Percentiles rank a stretch among this genome's conserved stretches.
Evolutionary conservation across 1,284 basidiomycete species (phyloP).

Genomic region (Cryptococcus hybrid): DNA sequence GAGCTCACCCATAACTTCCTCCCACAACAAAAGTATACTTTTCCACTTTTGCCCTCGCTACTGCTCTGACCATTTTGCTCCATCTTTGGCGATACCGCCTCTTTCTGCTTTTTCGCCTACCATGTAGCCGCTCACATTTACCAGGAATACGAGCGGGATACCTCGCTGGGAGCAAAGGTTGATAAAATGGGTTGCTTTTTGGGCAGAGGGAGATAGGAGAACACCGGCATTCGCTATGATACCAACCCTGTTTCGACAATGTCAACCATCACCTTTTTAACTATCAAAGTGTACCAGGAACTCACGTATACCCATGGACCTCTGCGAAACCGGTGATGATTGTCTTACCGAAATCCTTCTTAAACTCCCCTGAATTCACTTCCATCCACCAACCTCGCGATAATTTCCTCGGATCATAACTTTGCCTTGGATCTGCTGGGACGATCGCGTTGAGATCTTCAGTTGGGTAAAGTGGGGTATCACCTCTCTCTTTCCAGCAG

Average conservation of each 20-base stretch:
- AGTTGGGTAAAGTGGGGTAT: slow-evolving; percentile 77
- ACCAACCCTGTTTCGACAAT: slow-evolving; percentile 59
- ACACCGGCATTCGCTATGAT: slow-evolving; percentile 95
- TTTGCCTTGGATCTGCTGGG: slow-evolving; percentile 79
- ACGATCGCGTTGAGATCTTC: slow-evolving; percentile 87
- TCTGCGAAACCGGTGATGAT: slow-evolving; percentile 90
- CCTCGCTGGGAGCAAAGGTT: slow-evolving; percentile 87
- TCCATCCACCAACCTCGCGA: slow-evolving; percentile 86
- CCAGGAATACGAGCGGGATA: slow-evolving; percentile 87
- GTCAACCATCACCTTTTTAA: slow-evolving; percentile 23
- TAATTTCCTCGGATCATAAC: slow-evolving; percentile 94
- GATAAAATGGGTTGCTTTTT: slow-evolving; percentile 94
- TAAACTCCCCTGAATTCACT: slow-evolving; percentile 92
- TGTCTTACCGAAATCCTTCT: slow-evolving; percentile 88
- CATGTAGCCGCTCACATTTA: slow-evolving; percentile 92
- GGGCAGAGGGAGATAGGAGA: slow-evolving; percentile 85
- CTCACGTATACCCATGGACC: slow-evolving; percentile 70
- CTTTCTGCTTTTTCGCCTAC: slow-evolving; percentile 90
- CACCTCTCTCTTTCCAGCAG: slow-evolving; percentile 56
- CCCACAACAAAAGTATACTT: slow-evolving; percentile 95
- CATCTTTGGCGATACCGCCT: slow-evolving; percentile 93
- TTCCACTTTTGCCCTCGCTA: slow-evolving; percentile 89
- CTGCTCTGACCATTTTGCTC: slow-evolving; percentile 96
- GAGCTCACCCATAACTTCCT: slow-evolving; percentile 71
- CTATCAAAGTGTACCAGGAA: slow-evolving; percentile 2